These are phyloP conservation scores for Nemania serpens DNA, from an alignment of 2,329 filamentous ascomycete species.

Conservation along the genomic window DNA sequence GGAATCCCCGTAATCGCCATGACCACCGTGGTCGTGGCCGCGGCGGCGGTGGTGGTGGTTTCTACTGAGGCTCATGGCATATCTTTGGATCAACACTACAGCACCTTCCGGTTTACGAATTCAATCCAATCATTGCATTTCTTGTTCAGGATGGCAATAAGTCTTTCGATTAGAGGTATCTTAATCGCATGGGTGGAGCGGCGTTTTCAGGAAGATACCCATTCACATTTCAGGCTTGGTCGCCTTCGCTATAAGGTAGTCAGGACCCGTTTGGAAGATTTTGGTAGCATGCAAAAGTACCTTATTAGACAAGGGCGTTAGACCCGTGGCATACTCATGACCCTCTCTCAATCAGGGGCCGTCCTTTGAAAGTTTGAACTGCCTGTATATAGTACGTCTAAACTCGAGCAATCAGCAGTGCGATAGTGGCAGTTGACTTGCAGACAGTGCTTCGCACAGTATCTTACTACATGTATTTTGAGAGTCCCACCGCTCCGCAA, in stretches of 20 bases:
- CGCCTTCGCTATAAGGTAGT: background rate
- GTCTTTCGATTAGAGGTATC: conserved; percentile 4
- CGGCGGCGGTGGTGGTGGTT: conserved; percentile 29
- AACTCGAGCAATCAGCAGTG: background rate
- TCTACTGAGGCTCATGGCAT: conserved; percentile 23
- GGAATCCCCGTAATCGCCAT: conserved; percentile 37
- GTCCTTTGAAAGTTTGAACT: background rate
- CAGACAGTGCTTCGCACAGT: conserved; percentile 20
- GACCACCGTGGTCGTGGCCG: conserved; percentile 36
- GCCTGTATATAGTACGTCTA: background rate
- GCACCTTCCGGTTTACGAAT: conserved; percentile 2
- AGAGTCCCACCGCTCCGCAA: background rate
- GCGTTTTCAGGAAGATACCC: conserved; percentile 32
- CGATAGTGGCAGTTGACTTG: no score
- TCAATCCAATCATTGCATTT: conserved; percentile 9
- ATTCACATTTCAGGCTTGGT: conserved; percentile 23
- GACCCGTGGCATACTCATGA: background rate
- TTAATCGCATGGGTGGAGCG: conserved; percentile 15
- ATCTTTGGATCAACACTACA: background rate
- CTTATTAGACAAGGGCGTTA: background rate
- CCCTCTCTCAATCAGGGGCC: background rate
- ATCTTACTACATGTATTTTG: no score
- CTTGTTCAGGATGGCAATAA: conserved; percentile 4
- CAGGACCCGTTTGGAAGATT: background rate
- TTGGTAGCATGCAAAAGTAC: background rate